Conservation (phyloP, 345 rosid genomes). For the Moricandia arvensis region DNA sequence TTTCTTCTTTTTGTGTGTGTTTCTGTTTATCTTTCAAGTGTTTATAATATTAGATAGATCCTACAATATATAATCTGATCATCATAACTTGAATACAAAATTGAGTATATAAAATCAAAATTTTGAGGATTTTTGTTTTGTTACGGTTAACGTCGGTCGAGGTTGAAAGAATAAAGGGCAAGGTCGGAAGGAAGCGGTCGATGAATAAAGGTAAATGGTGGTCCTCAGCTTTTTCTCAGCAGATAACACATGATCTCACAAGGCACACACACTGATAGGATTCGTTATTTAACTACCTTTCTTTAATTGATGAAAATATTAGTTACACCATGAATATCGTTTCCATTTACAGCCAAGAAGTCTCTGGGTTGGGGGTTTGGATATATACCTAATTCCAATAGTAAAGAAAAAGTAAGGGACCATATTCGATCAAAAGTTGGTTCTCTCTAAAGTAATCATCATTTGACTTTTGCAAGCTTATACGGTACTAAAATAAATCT, state of each 20-base stretch:
- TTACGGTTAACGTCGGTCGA: conserved; percentile 20
- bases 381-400: conserved; percentile 10
- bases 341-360: conserved; percentile 1
- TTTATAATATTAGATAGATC: not conserved
- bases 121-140: not conserved
- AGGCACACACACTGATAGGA: conserved; percentile 18
- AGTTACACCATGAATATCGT: not conserved
- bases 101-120: not conserved
- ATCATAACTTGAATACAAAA: not conserved
- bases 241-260: conserved; percentile 30
- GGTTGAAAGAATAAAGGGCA: conserved; percentile 20
- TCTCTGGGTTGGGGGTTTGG: not conserved
- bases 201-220: conserved; percentile 27
- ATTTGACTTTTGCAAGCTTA: conserved; percentile 14
- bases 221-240: conserved; percentile 28
- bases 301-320: not conserved
- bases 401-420: conserved; percentile 1
- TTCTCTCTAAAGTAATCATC: not conserved
- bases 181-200: conserved; percentile 15
- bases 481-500: not conserved
- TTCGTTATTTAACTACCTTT: conserved; percentile 24
- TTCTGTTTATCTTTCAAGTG: not conserved
- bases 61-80: not conserved
- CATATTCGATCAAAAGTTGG: not conserved
- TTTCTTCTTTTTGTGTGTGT: not conserved